These are phyloP conservation scores for Saccharum spontaneum DNA, from an alignment of 176 grass and related monocot species.

Conservation along the genomic window DNA sequence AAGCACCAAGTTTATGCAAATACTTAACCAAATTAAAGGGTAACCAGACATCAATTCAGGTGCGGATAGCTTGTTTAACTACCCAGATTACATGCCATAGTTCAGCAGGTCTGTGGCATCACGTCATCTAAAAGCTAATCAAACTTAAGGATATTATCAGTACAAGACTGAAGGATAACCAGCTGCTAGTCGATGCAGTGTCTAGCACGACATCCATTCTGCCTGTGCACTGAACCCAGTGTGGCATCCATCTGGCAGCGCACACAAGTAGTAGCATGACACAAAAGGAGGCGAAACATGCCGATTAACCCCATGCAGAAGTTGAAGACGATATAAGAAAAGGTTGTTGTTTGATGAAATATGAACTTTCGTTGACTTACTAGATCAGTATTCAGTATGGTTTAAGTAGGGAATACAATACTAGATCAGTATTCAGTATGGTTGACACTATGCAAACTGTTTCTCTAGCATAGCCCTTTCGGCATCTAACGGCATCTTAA, in stretches of 20 bases:
- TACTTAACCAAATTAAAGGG: background rate
- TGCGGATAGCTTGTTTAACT: background rate
- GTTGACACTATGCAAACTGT: background rate
- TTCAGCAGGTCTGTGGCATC: background rate
- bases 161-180: background rate
- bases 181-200: background rate
- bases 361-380: background rate
- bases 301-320: background rate
- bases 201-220: background rate
- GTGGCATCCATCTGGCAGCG: background rate
- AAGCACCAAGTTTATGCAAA: background rate
- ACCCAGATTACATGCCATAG: background rate
- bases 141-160: background rate
- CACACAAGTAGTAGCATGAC: background rate
- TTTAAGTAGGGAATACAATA: background rate
- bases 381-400: background rate
- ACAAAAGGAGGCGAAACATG: background rate
- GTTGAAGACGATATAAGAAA: background rate
- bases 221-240: background rate
- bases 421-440: background rate
- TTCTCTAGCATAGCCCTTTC: background rate
- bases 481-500: background rate
- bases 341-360: background rate
- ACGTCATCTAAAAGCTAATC: background rate
- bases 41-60: background rate